A percentile compares a stretch with the other conserved stretches of the same genome.
These are phyloP conservation scores for Danielozyma ontarioensis DNA, from an alignment of 805 yeast species.

Conservation along the genomic window DNA sequence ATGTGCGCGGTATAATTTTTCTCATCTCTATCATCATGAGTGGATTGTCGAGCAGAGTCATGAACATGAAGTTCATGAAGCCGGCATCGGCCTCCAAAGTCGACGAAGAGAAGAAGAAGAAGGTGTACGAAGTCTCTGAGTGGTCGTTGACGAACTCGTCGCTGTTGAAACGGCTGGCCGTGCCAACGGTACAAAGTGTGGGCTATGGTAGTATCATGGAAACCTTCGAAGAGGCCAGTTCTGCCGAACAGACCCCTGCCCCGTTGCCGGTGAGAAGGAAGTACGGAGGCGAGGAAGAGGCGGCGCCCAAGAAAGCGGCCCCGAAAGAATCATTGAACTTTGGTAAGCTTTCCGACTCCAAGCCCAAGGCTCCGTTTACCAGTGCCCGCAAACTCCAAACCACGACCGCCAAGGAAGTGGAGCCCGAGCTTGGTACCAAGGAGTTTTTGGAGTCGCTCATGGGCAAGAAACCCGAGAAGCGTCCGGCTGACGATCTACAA, in stretches of 20 bases:
- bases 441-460: conserved; percentile 8
- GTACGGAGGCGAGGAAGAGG: conserved; percentile 3
- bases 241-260: conserved; percentile 5
- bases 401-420: conserved; percentile 1
- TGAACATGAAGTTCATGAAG: conserved; percentile 73
- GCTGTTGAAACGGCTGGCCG: conserved; percentile 13
- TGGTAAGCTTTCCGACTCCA: not conserved
- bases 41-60: conserved; percentile 57
- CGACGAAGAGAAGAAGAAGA: conserved; percentile 28
- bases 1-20: not conserved
- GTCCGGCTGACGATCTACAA: too few relatives aligned
- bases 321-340: not conserved
- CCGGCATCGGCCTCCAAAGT: conserved; percentile 35
- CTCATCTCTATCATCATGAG: conserved; percentile 13
- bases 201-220: conserved; percentile 42
- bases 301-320: too few relatives aligned
- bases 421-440: conserved; percentile 7
- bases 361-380: not conserved
- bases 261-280: conserved; percentile 3
- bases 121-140: conserved; percentile 46
- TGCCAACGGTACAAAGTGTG: conserved; percentile 22
- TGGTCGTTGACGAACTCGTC: conserved; percentile 42
- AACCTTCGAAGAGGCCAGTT: conserved; percentile 12
- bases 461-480: not conserved
- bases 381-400: not conserved